Evolutionary conservation across 139 green algal species (phyloP), one percentile per base, ranked within the genome.

Genomic region (Picochlorum sp.): DNA sequence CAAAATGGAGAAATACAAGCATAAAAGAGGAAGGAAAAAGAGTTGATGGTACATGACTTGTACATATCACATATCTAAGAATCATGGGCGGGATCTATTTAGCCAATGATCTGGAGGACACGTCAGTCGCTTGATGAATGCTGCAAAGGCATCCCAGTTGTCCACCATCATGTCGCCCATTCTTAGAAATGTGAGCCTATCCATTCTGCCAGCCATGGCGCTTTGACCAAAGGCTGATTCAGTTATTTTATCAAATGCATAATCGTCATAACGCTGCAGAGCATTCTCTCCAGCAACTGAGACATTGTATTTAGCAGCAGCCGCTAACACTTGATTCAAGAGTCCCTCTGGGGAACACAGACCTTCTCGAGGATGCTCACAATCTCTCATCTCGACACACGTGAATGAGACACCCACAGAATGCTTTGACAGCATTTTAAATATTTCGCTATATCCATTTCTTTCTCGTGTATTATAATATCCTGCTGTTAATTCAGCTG

Each of bases 361-460:
- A 2, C 82, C 88, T 66, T 96, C 87, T 4, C 80, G 75, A 13
- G 92, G 90, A 70, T 99, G 92, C 81, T 99, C 94, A 63, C 84
- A 90, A 81, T 99, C 94, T 15, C 89, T 79, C 94, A 99, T 99
- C 82, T 99, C 94, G 23, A 97, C 89, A 69, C 94, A 98, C 23
- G 94, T 99, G 82, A 99, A 99, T 73, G 80, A 90, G 34, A 95
- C 73, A 6, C 74, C 72, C 0, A 81, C 85, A n/a, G 85, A 73
- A 65, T 95, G 69, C 52, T 68, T 76, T 26, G 62, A 59, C 6
- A 89, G 65, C 68, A 90, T 74, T 18, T 74, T 57, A 49, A 87
- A 75, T 54, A 96, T 81, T 21, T 74, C 66, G 28, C 66, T 57
- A 74, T 96, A 96, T 18, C 94, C 92, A 69, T 97, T 82, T 21